Conservation (phyloP, 2,329 filamentous ascomycete genomes). For the Hirsutella minnesotensis region DNA sequence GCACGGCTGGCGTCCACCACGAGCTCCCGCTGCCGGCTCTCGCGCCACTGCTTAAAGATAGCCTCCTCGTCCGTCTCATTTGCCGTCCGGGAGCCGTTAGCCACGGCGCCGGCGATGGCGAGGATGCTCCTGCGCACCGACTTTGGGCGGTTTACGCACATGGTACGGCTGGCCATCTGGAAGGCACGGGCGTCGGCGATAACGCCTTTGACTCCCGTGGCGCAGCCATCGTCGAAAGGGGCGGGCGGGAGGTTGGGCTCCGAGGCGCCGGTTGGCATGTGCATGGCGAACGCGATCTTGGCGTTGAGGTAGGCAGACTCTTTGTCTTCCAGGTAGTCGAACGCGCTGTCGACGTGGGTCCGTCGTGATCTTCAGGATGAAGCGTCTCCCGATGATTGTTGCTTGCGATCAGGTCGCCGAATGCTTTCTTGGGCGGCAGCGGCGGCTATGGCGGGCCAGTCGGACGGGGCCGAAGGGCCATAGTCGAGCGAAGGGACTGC, state of each 20-base stretch:
- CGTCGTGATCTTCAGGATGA: constrained; percentile 49
- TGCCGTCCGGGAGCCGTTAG: constrained; percentile 20
- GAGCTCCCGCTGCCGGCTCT: constrained; percentile 67
- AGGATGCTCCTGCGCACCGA: constrained; percentile 44
- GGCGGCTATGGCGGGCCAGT: constrained; percentile 37
- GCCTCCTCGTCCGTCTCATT: constrained; percentile 55
- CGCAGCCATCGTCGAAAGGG: constrained; percentile 54
- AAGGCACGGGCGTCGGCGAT: constrained; percentile 74
- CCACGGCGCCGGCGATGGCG: constrained; percentile 25
- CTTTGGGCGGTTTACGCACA: constrained; percentile 40
- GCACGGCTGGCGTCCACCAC: constrained; percentile 44
- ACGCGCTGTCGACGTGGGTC: constrained; percentile 32
- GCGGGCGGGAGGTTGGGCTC: constrained; percentile 49
- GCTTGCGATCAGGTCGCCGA: constrained; percentile 48
- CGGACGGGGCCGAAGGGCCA: background rate
- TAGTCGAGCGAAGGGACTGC: background rate
- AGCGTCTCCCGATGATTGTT: constrained; percentile 32
- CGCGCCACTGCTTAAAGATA: constrained; percentile 79
- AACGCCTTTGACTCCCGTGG: constrained; percentile 77
- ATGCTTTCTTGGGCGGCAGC: constrained; percentile 57
- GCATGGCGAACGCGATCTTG: constrained; percentile 53
- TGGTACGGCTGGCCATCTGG: constrained; percentile 50
- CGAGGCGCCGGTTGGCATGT: constrained; percentile 42
- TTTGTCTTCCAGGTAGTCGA: constrained; percentile 45
- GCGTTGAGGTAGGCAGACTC: constrained; percentile 40